Percentiles rank a stretch among this genome's conserved stretches.
Conservation (phyloP, 495 filamentous ascomycete genomes). For the Penicillium pulvis region DNA sequence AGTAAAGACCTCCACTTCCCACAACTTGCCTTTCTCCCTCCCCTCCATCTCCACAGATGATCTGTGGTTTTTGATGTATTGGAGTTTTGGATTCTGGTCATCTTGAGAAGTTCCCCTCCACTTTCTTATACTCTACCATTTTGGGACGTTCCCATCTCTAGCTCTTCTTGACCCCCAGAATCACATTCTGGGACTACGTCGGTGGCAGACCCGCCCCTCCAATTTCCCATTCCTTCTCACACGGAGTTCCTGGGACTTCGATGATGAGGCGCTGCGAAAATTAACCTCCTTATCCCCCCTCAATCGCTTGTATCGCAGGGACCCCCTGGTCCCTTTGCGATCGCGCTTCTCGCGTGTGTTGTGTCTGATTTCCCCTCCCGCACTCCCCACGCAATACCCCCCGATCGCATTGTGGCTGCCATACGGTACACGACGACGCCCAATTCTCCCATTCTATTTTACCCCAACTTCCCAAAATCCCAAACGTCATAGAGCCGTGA, state of each 20-base stretch:
- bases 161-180: not conserved
- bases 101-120: not conserved
- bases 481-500: not conserved
- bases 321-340: constrained; percentile 22
- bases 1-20: not conserved
- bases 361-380: constrained; percentile 31
- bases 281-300: constrained; percentile 28
- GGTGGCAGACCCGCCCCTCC: constrained; percentile 13
- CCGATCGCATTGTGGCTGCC: constrained; percentile 35
- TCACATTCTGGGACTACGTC: constrained; percentile 5
- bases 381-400: constrained; percentile 23
- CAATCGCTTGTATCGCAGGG: constrained; percentile 25
- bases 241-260: constrained; percentile 8
- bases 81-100: not conserved
- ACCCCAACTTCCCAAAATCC: not conserved
- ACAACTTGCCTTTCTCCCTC: not conserved
- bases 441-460: constrained; percentile 13
- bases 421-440: constrained; percentile 24
- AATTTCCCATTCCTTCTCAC: not conserved
- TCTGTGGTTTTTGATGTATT: not conserved
- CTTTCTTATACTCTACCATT: not conserved
- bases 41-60: constrained; percentile 2
- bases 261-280: constrained; percentile 34
- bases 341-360: constrained; percentile 35
- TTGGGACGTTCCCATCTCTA: not conserved